Conservation (phyloP, 2,329 filamentous ascomycete genomes). For the Scytalidium lignicola region DNA sequence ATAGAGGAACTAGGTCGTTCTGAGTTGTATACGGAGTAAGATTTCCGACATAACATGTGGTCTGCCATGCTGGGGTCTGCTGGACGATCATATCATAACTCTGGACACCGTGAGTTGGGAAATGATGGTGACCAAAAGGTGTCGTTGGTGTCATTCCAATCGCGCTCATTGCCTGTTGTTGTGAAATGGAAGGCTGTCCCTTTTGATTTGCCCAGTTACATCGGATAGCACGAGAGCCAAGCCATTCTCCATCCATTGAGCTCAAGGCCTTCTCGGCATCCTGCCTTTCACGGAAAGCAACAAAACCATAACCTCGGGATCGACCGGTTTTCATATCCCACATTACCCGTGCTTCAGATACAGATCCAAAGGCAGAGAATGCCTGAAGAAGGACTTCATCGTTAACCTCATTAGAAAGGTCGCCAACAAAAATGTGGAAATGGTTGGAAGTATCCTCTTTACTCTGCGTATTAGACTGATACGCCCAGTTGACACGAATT, state of each 20-base stretch:
- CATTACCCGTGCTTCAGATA: slow-evolving; percentile 98
- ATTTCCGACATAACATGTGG: slow-evolving; percentile 96
- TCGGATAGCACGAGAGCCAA: slow-evolving; percentile 93
- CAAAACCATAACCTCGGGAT: slow-evolving; percentile 95
- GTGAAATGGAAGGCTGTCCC: slow-evolving; percentile 96
- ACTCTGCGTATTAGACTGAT: slow-evolving; percentile 88
- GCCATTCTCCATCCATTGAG: slow-evolving; percentile 99
- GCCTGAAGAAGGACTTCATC: slow-evolving; percentile 91
- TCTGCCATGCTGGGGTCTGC: slow-evolving; percentile 97
- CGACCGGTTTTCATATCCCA: slow-evolving; percentile 99
- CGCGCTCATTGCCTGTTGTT: slow-evolving; percentile 93
- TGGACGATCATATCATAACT: slow-evolving; percentile 96
- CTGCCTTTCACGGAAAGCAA: slow-evolving; percentile 87
- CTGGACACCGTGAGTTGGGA: slow-evolving; percentile 92
- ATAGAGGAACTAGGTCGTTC: slow-evolving; percentile 92
- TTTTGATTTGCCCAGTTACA: slow-evolving; percentile 99
- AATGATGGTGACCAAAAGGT: slow-evolving; percentile 94
- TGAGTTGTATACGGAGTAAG: slow-evolving; percentile 96
- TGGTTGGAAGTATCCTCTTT: slow-evolving; percentile 98
- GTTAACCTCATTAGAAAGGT: slow-evolving; percentile 97
- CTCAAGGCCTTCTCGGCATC: slow-evolving; percentile 95
- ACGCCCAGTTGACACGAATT: slow-evolving; percentile 99
- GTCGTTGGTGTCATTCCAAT: slow-evolving; percentile 99
- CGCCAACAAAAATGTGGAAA: slow-evolving; percentile 98
- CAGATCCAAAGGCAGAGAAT: slow-evolving; percentile 90